phyloP scores from a whole-genome alignment of 495 filamentous ascomycete genomes.

The Neurospora cerealis region DNA sequence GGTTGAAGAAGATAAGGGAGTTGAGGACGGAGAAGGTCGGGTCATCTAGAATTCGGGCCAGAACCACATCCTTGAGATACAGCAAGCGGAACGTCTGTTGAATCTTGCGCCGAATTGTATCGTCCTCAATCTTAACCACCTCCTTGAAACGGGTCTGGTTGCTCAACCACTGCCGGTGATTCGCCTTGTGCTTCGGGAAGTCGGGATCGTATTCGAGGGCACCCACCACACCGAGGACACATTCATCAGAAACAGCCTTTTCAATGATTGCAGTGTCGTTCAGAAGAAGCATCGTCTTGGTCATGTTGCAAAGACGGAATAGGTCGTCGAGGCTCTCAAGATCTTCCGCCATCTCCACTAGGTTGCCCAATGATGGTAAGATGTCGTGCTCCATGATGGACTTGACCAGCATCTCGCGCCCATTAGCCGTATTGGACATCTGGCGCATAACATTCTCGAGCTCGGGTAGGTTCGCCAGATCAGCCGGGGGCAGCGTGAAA shows the following conservation, averaged over 20 bases:
- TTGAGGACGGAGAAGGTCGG: constrained; percentile 97
- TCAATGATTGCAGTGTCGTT: constrained; percentile 95
- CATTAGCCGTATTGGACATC: constrained; percentile 60
- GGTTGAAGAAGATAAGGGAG: constrained; percentile 96
- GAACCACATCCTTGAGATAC: constrained; percentile 96
- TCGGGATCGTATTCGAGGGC: constrained; percentile 98
- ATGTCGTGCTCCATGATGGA: constrained; percentile 77
- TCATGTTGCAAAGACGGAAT: constrained; percentile 91
- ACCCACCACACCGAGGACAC: constrained; percentile 87
- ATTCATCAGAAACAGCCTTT: constrained; percentile 77
- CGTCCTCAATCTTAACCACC: constrained; percentile 83
- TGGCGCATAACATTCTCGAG: constrained; percentile 72
- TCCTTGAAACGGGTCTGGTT: constrained; percentile 89
- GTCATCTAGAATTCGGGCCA: constrained; percentile 92
- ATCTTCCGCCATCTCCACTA: constrained; percentile 82
- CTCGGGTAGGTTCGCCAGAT: constrained; percentile 69
- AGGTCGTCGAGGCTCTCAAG: constrained; percentile 77
- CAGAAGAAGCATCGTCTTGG: constrained; percentile 89
- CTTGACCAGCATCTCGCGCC: constrained; percentile 83
- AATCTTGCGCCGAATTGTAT: constrained; percentile 75
- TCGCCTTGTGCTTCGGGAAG: constrained; percentile 97
- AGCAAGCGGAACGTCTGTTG: constrained; percentile 92
- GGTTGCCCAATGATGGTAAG: constrained; percentile 73
- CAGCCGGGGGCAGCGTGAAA: constrained; percentile 63
- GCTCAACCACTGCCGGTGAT: constrained; percentile 86